Conservation (phyloP, 163 green algal genomes). For the Chloromonas sp. region DNA sequence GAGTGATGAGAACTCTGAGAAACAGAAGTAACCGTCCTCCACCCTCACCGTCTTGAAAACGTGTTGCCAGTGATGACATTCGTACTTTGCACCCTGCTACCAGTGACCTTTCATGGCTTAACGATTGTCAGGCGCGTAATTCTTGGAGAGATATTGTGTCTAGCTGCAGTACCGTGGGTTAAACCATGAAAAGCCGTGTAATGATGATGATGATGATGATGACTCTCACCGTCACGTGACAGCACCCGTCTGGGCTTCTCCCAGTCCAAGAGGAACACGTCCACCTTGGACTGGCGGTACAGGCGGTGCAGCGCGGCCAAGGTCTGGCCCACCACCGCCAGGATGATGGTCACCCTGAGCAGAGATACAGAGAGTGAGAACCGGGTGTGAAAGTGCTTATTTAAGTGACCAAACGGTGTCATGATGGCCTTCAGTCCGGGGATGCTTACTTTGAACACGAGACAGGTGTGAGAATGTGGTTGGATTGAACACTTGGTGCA, state of each 20-base stretch:
- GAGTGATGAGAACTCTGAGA: too few relatives aligned
- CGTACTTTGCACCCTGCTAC: too few relatives aligned
- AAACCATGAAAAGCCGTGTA: too few relatives aligned
- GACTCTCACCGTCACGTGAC: constrained; percentile 8
- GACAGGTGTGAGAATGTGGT: background rate
- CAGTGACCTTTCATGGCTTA: too few relatives aligned
- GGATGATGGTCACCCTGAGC: constrained; percentile 40
- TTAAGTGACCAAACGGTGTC: background rate
- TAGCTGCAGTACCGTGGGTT: too few relatives aligned
- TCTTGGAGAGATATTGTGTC: too few relatives aligned
- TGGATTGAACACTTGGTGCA: background rate
- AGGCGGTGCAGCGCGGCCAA: constrained; percentile 43
- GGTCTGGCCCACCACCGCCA: constrained; percentile 52
- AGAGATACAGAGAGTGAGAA: background rate
- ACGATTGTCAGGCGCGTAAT: too few relatives aligned
- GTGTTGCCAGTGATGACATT: too few relatives aligned
- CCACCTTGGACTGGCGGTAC: constrained; percentile 37
- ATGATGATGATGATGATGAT: too few relatives aligned
- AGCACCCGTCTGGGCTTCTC: constrained; percentile 54
- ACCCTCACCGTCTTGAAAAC: too few relatives aligned
- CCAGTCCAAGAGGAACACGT: constrained; percentile 78
- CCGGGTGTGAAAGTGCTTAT: background rate
- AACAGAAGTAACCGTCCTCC: too few relatives aligned
- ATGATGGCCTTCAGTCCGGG: background rate
- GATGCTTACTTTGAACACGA: background rate